These are phyloP conservation scores for Fomitopsis pinicola DNA, from an alignment of 1,284 basidiomycete genomes.

Conservation along the genomic window DNA sequence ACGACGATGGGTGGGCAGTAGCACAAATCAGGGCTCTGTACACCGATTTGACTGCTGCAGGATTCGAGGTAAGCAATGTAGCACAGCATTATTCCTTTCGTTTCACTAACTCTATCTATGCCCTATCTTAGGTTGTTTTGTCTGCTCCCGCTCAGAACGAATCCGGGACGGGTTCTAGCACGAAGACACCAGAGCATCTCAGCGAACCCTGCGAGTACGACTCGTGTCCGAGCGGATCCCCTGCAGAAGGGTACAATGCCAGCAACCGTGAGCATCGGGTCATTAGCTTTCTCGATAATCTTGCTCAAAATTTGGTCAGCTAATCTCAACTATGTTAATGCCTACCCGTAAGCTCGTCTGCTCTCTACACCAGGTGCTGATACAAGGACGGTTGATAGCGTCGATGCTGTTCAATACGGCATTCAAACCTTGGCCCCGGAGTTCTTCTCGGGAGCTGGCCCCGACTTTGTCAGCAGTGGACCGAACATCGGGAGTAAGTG, in stretches of 20 bases:
- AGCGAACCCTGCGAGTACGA: conserved; percentile 35
- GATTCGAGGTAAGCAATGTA: conserved; percentile 33
- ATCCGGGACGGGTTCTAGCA: conserved; percentile 39
- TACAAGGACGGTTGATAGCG: conserved; percentile 15
- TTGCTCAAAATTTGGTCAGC: conserved; percentile 4
- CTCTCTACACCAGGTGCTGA: background rate
- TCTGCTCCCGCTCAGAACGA: conserved; percentile 40
- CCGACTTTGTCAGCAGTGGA: conserved; percentile 48
- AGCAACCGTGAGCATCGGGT: conserved; percentile 33
- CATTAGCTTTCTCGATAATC: too few relatives aligned
- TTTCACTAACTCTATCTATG: background rate
- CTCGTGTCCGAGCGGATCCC: conserved; percentile 36
- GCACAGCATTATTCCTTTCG: too few relatives aligned
- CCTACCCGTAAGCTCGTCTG: conserved; percentile 13
- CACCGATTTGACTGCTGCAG: conserved; percentile 33
- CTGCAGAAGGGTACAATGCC: conserved; percentile 38
- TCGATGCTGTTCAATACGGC: conserved; percentile 40
- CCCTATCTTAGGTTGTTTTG: conserved; percentile 31
- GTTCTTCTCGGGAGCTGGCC: conserved; percentile 33
- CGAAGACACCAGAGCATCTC: conserved; percentile 20
- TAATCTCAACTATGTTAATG: conserved; percentile 21
- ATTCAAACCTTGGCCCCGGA: conserved; percentile 43
- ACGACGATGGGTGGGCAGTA: conserved; percentile 51
- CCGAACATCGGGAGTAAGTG: conserved; percentile 46
- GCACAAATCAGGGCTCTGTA: conserved; percentile 45